These are phyloP conservation scores for Colletotrichum sp. DNA, from an alignment of 2,329 filamentous ascomycete genomes.

Conservation along the genomic window DNA sequence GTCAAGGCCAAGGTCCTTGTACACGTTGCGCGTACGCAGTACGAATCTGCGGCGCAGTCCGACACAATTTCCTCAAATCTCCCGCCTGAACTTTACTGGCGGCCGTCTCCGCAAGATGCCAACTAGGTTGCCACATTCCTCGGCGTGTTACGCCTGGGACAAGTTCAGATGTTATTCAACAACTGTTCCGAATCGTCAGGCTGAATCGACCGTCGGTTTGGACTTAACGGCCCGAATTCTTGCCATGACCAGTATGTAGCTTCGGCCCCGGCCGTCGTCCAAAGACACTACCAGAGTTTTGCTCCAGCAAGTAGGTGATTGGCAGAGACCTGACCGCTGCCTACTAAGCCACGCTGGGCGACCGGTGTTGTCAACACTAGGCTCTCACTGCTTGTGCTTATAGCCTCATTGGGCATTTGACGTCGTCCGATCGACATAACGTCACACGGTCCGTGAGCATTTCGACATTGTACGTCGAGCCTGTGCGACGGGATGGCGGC, in stretches of 20 bases:
- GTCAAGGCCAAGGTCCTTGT: not conserved
- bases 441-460: not conserved
- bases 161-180: not conserved
- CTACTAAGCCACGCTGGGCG: not conserved
- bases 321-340: not conserved
- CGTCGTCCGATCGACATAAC: not conserved
- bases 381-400: not conserved
- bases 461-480: not conserved
- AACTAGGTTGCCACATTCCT: not conserved
- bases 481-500: not conserved
- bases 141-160: not conserved
- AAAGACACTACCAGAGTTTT: not conserved
- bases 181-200: not conserved
- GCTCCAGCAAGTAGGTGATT: not conserved
- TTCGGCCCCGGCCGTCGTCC: not conserved
- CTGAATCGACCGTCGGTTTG: not conserved
- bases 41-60: not conserved
- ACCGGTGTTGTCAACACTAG: not conserved
- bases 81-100: not conserved
- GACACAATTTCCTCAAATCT: not conserved
- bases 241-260: not conserved
- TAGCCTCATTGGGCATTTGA: not conserved
- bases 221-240: not conserved
- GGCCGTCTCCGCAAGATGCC: not conserved
- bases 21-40: not conserved